Evolutionary conservation across 2,329 filamentous ascomycete species (phyloP), one percentile per base, ranked within the genome.

Genomic region (Atkinsonella hypoxylon): DNA sequence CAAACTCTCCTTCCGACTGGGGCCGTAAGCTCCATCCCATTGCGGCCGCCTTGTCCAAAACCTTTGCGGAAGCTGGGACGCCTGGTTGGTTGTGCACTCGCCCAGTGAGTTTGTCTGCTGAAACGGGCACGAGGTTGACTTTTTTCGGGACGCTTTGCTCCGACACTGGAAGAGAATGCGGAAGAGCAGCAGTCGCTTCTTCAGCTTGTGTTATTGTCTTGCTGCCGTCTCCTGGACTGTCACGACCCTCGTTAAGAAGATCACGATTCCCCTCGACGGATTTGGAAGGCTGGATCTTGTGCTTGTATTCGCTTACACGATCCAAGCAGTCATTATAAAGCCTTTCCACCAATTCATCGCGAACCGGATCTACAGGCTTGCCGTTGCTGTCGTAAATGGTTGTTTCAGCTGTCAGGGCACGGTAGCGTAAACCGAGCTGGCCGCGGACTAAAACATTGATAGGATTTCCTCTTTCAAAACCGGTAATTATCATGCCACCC

Each of bases 401-500:
- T 15, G 91, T 91, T 39, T 82, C 79, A n/a, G 81, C 73, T 56
- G 82, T 83, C 53, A 98, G 73, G 22, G 85, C 75, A 65, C 96
- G 89, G 63, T 95, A 96, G 15, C 83, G 83, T 18, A 98, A 76
- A 26, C 85, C 87, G 46, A 98, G 76, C 67, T 98, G 94, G 15
- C 88, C 90, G 57, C 93, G 83, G 51, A 98, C 83, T 53, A 98
- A 81, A 46, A 90, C 81, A 63, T 96, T 94, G 58, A 98, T 71
- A 5, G 93, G 93, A 59, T 98, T 98, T 17, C 94, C 94, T 57
- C 88, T 81, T 57, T 97, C 89, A 64, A 97, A 98, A 0, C 93
- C 93, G 34, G 94, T 96, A 54, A 98, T 89, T 53, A 98, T 97
- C 76, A 98, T 95, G 50, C 91, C 93, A 30, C 93, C 93, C 83